These are phyloP conservation scores for Aspergillus awamori DNA, from an alignment of 2,329 filamentous ascomycete species.

Conservation along the genomic window DNA sequence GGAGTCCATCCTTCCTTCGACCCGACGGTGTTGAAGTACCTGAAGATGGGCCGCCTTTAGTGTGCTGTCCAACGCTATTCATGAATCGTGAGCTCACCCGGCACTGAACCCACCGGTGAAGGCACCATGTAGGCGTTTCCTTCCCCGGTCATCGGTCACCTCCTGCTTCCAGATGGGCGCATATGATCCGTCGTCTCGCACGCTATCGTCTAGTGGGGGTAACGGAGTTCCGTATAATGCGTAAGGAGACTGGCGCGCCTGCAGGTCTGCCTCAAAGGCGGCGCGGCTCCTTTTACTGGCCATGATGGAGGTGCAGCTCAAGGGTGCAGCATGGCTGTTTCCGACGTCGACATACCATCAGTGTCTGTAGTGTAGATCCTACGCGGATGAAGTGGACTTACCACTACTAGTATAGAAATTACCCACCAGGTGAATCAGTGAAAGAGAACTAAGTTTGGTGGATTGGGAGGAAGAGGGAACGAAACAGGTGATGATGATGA, in stretches of 20 bases:
- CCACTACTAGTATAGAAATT: background rate
- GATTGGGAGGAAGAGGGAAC: background rate
- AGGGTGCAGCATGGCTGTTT: conserved; percentile 4
- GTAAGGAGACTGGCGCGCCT: conserved; percentile 70
- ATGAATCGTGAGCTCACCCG: conserved; percentile 64
- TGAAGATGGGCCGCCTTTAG: conserved; percentile 47
- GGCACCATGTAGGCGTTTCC: conserved; percentile 89
- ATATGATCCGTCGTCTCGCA: conserved; percentile 87
- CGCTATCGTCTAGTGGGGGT: conserved; percentile 72
- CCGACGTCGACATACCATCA: conserved; percentile 1
- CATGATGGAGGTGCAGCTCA: conserved; percentile 52
- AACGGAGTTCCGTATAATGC: conserved; percentile 83
- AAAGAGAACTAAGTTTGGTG: background rate
- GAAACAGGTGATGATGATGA: background rate
- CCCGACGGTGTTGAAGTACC: conserved; percentile 96
- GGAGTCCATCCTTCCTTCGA: conserved; percentile 98
- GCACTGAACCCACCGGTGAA: conserved; percentile 97
- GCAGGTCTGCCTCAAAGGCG: conserved; percentile 74
- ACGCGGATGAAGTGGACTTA: background rate
- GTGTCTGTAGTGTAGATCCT: background rate
- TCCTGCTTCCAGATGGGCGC: conserved; percentile 98
- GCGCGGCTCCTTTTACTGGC: conserved; percentile 77
- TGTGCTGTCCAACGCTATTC: conserved; percentile 32
- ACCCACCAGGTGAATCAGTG: background rate
- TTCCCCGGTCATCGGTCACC: conserved; percentile 86